phyloP scores from a whole-genome alignment of 352 stramenopile species.

The Nothophytophthora sp. region DNA sequence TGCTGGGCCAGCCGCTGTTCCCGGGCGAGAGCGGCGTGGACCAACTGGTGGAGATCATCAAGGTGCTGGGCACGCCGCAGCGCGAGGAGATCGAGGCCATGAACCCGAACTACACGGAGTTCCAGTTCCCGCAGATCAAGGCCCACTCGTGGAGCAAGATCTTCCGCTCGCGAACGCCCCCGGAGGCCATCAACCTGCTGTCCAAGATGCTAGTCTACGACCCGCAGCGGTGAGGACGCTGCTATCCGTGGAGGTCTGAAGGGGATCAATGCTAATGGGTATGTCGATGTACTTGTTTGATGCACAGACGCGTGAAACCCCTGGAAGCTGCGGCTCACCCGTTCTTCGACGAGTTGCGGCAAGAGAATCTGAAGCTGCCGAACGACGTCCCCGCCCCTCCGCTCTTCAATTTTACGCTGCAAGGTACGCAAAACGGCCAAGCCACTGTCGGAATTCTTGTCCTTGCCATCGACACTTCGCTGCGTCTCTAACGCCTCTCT shows the following conservation, averaged over 20 bases:
- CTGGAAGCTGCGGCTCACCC: conserved; percentile 91
- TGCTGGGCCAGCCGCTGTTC: conserved; percentile 98
- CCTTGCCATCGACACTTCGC: neutral
- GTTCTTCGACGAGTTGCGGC: conserved; percentile 98
- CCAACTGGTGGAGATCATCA: conserved; percentile 99
- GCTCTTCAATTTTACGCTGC: conserved; percentile 95
- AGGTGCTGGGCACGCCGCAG: conserved; percentile 98
- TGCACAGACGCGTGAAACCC: conserved; percentile 64
- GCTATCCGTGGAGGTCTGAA: neutral
- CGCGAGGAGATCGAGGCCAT: conserved; percentile 98
- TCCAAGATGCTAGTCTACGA: conserved; percentile 98
- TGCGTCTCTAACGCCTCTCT: neutral
- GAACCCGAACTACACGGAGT: conserved; percentile 99
- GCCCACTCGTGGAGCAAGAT: conserved; percentile 98
- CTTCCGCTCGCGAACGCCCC: conserved; percentile 94
- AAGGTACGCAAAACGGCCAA: conserved; percentile 73
- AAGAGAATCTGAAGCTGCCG: conserved; percentile 83
- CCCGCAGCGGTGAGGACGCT: conserved; percentile 84
- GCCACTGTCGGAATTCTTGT: too few relatives aligned
- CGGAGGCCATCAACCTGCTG: conserved; percentile 98
- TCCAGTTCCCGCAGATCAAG: conserved; percentile 99
- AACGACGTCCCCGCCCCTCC: conserved; percentile 78
- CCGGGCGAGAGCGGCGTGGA: conserved; percentile 98
- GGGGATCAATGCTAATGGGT: conserved; percentile 2
- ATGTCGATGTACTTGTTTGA: conserved; percentile 4